Percentiles rank a stretch among this genome's conserved stretches.
These are phyloP conservation scores for Urostyla sp. DNA, from an alignment of 73 alveolate species.

Conservation along the genomic window DNA sequence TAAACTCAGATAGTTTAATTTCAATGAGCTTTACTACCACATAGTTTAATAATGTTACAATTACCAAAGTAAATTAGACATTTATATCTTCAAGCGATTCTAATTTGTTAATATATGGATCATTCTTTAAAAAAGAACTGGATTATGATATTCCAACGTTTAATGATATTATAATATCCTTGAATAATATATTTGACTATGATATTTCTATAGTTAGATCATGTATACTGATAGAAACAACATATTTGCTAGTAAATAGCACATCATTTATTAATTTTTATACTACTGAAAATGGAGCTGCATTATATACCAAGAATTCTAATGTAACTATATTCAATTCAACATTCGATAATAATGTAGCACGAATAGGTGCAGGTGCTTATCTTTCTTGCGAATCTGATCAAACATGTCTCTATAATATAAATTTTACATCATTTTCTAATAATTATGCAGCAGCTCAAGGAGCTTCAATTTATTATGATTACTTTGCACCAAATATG, in stretches of 20 bases:
- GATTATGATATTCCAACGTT: too few species aligned
- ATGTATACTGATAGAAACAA: constrained; percentile 18
- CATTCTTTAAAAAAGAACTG: constrained; percentile 7
- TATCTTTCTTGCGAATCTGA: constrained; percentile 34
- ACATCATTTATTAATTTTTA: background rate
- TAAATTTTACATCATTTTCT: background rate
- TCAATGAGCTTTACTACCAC: constrained; percentile 5
- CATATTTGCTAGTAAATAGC: background rate
- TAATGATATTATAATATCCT: constrained; percentile 8
- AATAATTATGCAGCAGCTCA: background rate
- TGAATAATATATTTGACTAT: background rate
- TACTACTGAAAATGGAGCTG: constrained; percentile 49
- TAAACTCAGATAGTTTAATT: constrained; percentile 24
- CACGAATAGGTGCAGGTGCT: constrained; percentile 23
- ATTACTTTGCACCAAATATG: constrained; percentile 21
- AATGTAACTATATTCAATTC: constrained; percentile 1
- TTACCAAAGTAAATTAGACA: constrained; percentile 11
- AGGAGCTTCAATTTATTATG: constrained; percentile 31
- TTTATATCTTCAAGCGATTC: constrained; percentile 25
- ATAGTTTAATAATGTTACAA: background rate
- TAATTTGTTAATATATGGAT: background rate
- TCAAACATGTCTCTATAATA: background rate
- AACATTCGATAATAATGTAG: constrained; percentile 8
- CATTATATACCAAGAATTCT: constrained; percentile 17
- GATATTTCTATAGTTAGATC: constrained; percentile 21